Base-by-base conservation (phyloP, 1,284 basidiomycete species). In the Coniferiporia sulphurascens region DNA sequence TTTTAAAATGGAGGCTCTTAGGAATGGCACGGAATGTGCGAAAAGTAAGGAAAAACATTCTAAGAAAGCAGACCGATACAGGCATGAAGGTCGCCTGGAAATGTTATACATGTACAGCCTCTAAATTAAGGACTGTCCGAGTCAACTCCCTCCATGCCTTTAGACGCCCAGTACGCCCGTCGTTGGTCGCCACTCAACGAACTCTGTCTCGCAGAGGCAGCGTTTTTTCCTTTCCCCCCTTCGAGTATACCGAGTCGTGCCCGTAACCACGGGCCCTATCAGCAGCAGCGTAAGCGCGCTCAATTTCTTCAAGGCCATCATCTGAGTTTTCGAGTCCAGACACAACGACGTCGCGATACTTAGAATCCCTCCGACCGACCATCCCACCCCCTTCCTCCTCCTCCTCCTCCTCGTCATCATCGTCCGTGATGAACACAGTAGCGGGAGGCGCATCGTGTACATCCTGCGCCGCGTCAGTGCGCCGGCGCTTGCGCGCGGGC, bases 401-500 rank as follows among this genome's bases (percentile, higher is more conserved):
- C 41, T 43, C 41, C 17, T 21, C 44, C n/a, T 66, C 70, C 5
- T 67, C 72, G 27, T 74, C 74, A 32, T 79, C 79, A 34, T 76
- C 76, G 57, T 78, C 78, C 3, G 77, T 74, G 44, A 76, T 79
- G 67, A 76, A 81, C 7, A 82, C 75, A 0, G 77, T 74, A 5
- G 13, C 46, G 21, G 44, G 27, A 3, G 48, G 38, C 17, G 35
- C 46, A 27, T 27, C 27, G 27, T 27, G 27, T 38, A 61, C 59
- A 65, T 80, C 78, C 43, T 66, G 61, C 36, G 65, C 61, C 17
- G 66, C 71, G 21, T 73, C 78, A 7, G 69, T 74, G 61, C 71
- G 74, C 53, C 76, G 74, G 17, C 81, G 76, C 67, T 84, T 84
- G 64, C 72, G 74, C 13, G 78, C 74, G 27, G 78, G 79, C 55